phyloP scores from a whole-genome alignment of 1,139 yeast species.

The Yamadazyma atlantica region DNA sequence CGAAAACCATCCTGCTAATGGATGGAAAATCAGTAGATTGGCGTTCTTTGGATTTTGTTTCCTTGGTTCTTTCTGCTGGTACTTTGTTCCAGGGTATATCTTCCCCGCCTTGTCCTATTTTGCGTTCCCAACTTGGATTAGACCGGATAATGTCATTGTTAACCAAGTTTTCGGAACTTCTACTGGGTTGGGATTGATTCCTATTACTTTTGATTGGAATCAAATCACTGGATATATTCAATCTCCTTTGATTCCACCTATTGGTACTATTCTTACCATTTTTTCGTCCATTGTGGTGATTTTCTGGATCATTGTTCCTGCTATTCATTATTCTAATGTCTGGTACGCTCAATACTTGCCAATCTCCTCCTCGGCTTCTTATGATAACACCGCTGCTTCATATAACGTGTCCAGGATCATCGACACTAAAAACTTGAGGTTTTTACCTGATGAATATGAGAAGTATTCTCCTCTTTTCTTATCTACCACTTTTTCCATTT shows the following conservation, averaged over 20 bases:
- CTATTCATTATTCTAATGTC: slow-evolving; percentile 39
- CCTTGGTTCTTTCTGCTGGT: slow-evolving; percentile 31
- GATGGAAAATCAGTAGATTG: slow-evolving; percentile 42
- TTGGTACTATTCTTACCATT: slow-evolving; percentile 53
- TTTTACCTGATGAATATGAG: slow-evolving; percentile 47
- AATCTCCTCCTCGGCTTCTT: slow-evolving; percentile 40
- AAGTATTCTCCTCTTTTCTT: slow-evolving; percentile 54
- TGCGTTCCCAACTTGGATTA: slow-evolving; percentile 44
- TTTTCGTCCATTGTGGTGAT: slow-evolving; percentile 42
- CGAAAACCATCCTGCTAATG: slow-evolving; percentile 54
- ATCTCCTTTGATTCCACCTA: slow-evolving; percentile 70
- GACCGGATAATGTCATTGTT: slow-evolving; percentile 45
- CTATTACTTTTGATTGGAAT: slow-evolving; percentile 49
- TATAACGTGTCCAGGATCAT: slow-evolving; percentile 46
- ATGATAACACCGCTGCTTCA: slow-evolving; percentile 32
- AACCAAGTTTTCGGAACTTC: slow-evolving; percentile 62
- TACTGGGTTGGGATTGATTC: slow-evolving; percentile 63
- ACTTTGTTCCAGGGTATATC: slow-evolving; percentile 45
- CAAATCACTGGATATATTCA: slow-evolving; percentile 56
- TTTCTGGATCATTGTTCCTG: slow-evolving; percentile 45
- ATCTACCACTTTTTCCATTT: slow-evolving; percentile 61
- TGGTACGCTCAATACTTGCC: slow-evolving; percentile 48
- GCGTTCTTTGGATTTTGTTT: slow-evolving; percentile 31
- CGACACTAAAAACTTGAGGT: slow-evolving; percentile 30
- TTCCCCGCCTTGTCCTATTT: slow-evolving; percentile 37